Evolutionary conservation across 805 yeast species (phyloP).

Genomic region (Danielozyma ontarioensis): DNA sequence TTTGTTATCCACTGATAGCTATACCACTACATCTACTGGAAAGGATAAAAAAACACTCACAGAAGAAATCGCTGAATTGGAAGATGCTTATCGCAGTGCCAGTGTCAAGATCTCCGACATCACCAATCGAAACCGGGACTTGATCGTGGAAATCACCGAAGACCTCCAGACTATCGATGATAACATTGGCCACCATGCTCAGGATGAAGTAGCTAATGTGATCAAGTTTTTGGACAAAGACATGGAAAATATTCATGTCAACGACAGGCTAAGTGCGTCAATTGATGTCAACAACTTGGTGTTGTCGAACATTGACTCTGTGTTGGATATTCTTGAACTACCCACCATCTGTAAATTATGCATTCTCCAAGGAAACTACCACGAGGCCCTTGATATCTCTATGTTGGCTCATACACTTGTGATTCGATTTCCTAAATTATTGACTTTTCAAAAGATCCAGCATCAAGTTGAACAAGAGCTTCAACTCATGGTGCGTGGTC

Average conservation of each 20-base stretch:
- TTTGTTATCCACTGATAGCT: slow-evolving; percentile 38
- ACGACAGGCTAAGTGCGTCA: slow-evolving; percentile 16
- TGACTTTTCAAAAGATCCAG: slow-evolving; percentile 47
- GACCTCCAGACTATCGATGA: slow-evolving; percentile 28
- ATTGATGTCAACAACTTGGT: slow-evolving; percentile 29
- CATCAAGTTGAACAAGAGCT: slow-evolving; percentile 50
- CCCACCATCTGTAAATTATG: slow-evolving; percentile 84
- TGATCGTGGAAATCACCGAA: slow-evolving; percentile 37
- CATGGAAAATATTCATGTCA: slow-evolving; percentile 8
- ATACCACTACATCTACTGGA: slow-evolving; percentile 35
- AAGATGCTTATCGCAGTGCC: slow-evolving; percentile 45
- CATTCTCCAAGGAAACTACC: slow-evolving; percentile 78
- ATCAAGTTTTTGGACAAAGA: slow-evolving; percentile 7
- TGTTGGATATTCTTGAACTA: slow-evolving; percentile 74
- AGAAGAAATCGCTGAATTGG: slow-evolving; percentile 73
- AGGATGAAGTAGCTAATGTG: slow-evolving; percentile 11
- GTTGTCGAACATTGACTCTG: slow-evolving; percentile 59
- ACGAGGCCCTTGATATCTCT: slow-evolving; percentile 83
- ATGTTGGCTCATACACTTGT: slow-evolving; percentile 64
- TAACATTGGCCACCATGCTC: slow-evolving; percentile 24
- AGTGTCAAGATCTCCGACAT: slow-evolving; percentile 42
- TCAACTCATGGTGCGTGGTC: slow-evolving; percentile 61
- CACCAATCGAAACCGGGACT: slow-evolving; percentile 38
- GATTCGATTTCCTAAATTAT: slow-evolving; percentile 61
- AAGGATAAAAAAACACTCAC: slow-evolving; percentile 35